Evolutionary conservation across 192 early-diverging fungal genomes (phyloP), one percentile per base, ranked within the genome.

Genomic region (Paraglomus occultum): DNA sequence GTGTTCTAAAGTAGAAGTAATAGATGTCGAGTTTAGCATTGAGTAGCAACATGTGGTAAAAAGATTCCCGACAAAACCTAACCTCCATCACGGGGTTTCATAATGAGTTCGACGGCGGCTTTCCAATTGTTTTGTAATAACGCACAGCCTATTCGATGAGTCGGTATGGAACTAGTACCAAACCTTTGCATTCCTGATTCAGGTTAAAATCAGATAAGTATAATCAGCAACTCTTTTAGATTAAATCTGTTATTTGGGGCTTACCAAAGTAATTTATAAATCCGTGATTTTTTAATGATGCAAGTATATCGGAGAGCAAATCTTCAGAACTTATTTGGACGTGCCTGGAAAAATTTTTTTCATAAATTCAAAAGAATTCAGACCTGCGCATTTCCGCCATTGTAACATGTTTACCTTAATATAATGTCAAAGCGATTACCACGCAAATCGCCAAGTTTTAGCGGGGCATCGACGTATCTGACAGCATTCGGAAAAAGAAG

Each of bases 201-300:
- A 3, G 31, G 31, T 31, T 31, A 31, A 31, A 2, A 31, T 31
- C 31, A 3, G 31, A 31, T 31, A 3, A 31, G 1, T 31, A 31
- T 1, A 31, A 31, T 31, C 31, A 31, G 31, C 31, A 31, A 31
- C 31, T 1, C 1, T 1, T 31, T 31, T 31, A 31, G 31, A 31
- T 31, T 31, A 31, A 31, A 31, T 31, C 31, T 31, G 31, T 31
- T 31, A 3, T 1, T 31, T 31, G 1, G 31, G 31, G 18, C 15
- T n/a, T 5, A 11, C 95, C 97, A 80, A 84, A 99, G 82, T 98
- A 99, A 82, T 99, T 99, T 72, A 98, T 84, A 69, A 98, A 99
- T 2, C 97, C 97, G 48, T 82, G 75, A 18, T 84, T 70, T 23
- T 82, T 74, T 17, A 97, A 76, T 14, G 90, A 89, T 4, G 73